Conservation (phyloP, 441 rosid genomes). For the Eruca vesicaria region DNA sequence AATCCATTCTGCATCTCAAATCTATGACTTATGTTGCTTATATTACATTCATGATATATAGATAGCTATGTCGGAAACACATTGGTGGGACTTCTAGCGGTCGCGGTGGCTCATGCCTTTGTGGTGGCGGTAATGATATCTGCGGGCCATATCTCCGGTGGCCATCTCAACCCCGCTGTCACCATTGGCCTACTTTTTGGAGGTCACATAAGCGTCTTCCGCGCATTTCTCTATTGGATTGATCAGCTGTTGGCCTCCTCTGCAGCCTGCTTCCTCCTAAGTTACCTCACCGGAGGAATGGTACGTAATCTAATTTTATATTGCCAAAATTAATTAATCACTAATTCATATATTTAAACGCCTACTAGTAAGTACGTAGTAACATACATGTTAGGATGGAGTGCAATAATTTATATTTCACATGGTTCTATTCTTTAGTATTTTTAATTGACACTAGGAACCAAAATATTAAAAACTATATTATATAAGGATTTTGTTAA, state of each 20-base stretch:
- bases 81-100: constrained; percentile 57
- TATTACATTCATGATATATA: constrained; percentile 18
- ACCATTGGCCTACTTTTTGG: constrained; percentile 75
- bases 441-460: background rate
- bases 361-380: background rate
- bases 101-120: constrained; percentile 80
- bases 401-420: background rate
- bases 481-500: background rate
- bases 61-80: constrained; percentile 49
- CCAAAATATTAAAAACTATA: background rate
- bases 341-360: background rate
- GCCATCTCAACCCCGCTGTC: constrained; percentile 91
- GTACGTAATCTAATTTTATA: constrained; percentile 28
- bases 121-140: constrained; percentile 84
- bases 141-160: constrained; percentile 89
- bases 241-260: constrained; percentile 74
- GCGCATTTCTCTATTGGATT: constrained; percentile 69
- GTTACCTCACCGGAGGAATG: constrained; percentile 81
- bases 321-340: background rate
- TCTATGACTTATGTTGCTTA: background rate
- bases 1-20: background rate
- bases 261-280: constrained; percentile 72
- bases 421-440: background rate
- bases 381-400: background rate
- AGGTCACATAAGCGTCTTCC: constrained; percentile 79